Base-by-base conservation (phyloP, 1,139 yeast genomes). In the Eremothecium gossypii region DNA sequence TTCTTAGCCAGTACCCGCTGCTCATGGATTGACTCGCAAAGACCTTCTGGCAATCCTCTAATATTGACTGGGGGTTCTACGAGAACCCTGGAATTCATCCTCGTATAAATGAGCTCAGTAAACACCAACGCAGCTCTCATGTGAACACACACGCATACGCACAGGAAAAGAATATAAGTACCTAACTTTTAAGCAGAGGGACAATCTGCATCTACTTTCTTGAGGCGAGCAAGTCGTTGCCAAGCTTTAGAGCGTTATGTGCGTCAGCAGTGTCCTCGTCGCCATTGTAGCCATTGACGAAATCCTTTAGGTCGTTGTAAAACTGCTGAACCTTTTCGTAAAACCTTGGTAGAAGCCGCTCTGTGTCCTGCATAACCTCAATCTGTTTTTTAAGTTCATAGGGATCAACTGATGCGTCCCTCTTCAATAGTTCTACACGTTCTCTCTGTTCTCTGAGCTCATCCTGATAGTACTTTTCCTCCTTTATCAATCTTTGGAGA, bases 401-500 rank as follows among this genome's bases (percentile, higher is more conserved):
- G 45, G 75, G 76, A 50, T 83, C 93, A 7, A 73, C 74, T 11
- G 69, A 65, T 27, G 58, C 55, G 27, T 60, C 55, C 1, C 61
- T 49, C 38, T 65, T 61, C 49, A 71, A 47, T 13, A 65, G 47
- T 40, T 70, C 73, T 9, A 79, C 73, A 44, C 65, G 67, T n/a
- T 62, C 59, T 37, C 73, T 70, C 51, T 83, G 86, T 43, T 83
- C 86, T 11, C 61, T 61, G 30, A 77, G 70, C 57, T 87, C 96
- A 45, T 73, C 69, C 40, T 71, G 66, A 59, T 86, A 87, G 35
- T 78, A 67, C 11, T 58, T 58, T 51, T 81, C 79, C 58, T 87
- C 96, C 53, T 85, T 85, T 42, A 82, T 55, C 32, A 89, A 70
- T 47, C 96, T 71, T 49, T 74, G 74, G 41, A 87, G 69, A 3